phyloP scores from a whole-genome alignment of 2,329 filamentous ascomycete genomes.

The Diaporthe destruens region DNA sequence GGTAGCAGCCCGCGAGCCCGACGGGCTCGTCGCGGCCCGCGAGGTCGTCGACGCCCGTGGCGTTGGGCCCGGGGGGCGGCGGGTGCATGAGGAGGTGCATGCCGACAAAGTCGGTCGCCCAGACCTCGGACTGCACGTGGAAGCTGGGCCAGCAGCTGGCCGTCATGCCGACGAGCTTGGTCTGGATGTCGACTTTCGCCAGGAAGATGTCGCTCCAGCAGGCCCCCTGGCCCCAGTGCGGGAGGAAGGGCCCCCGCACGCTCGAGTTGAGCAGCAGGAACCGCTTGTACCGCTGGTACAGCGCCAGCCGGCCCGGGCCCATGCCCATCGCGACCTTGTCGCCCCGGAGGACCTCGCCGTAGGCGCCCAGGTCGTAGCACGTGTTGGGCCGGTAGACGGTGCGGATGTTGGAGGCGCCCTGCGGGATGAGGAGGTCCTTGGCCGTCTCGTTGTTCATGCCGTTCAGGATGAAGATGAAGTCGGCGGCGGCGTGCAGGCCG shows the following conservation, averaged over 20 bases:
- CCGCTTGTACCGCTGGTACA: conserved; percentile 52
- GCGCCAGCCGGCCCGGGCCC: conserved; percentile 43
- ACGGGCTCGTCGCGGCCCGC: conserved; percentile 46
- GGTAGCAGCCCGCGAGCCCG: conserved; percentile 50
- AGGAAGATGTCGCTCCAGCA: conserved; percentile 55
- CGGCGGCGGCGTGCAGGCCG: conserved; percentile 53
- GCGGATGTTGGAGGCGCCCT: conserved; percentile 49
- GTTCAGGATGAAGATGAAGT: conserved; percentile 57
- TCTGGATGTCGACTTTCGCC: conserved; percentile 45
- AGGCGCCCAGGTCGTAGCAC: conserved; percentile 54
- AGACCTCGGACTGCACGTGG: conserved; percentile 55
- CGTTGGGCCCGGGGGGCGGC: conserved; percentile 41
- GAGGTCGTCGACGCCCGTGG: conserved; percentile 44
- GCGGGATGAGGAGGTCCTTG: conserved; percentile 46
- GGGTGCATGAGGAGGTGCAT: conserved; percentile 53
- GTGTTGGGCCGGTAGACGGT: conserved; percentile 49
- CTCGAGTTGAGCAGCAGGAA: conserved; percentile 54
- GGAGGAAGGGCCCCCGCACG: conserved; percentile 54
- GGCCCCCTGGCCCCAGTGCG: conserved; percentile 48
- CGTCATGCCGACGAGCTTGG: conserved; percentile 54
- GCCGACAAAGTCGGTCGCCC: conserved; percentile 54
- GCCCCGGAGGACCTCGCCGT: conserved; percentile 51
- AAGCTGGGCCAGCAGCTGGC: conserved; percentile 51
- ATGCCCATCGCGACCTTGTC: conserved; percentile 28
- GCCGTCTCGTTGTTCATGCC: conserved; percentile 48